Evolutionary conservation across 1,139 yeast species (phyloP), one percentile per base, ranked within the genome.

Genomic region (Yamadazyma spencermartinsiae): DNA sequence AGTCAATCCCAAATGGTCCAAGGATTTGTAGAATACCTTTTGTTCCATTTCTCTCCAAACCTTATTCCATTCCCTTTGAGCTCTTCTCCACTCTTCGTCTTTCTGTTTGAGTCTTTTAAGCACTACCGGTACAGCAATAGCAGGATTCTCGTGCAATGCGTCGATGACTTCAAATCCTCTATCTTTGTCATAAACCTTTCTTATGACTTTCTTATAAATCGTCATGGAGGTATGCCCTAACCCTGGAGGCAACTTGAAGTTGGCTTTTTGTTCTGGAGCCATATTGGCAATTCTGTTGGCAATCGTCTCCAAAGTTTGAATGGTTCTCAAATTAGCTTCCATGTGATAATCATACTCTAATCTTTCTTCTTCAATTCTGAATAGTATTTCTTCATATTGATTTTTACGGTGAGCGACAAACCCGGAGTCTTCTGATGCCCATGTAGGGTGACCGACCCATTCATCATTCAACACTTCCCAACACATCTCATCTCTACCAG

Each of bases 381-480:
- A 90, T 44, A 94, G 68, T 39, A 92, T 87, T 63, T 92, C 98
- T 64, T 92, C 98, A 59, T 90, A 92, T 64, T 92, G 98, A 58
- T 94, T 92, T 63, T 94, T 92, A 52, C 98, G 81, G 61, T 94
- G 98, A 13, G 98, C 96, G 58, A 92, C 90, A 56, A 90, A 92
- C 0, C 98, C 98, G 17, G 96, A 87, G 60, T 94, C 98, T 62
- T 92, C 98, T 1, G 98, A 90, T 1, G 98, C 98, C 98, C 98
- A 94, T 5, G 96, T 95, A 27, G 99, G 99, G 62, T 90, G 98
- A 2, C 97, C 97, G 18, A 92, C 98, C 98, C 98, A 94, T 63
- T 92, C 98, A 60, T 92, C 98, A 61, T 92, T 92, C 51, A 94
- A 74, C 18, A 92, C 96, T 59, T 92, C 98, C 98, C 98, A 90